These are phyloP conservation scores for Pleurostoma richardsiae DNA, from an alignment of 2,329 filamentous ascomycete genomes.

Conservation along the genomic window DNA sequence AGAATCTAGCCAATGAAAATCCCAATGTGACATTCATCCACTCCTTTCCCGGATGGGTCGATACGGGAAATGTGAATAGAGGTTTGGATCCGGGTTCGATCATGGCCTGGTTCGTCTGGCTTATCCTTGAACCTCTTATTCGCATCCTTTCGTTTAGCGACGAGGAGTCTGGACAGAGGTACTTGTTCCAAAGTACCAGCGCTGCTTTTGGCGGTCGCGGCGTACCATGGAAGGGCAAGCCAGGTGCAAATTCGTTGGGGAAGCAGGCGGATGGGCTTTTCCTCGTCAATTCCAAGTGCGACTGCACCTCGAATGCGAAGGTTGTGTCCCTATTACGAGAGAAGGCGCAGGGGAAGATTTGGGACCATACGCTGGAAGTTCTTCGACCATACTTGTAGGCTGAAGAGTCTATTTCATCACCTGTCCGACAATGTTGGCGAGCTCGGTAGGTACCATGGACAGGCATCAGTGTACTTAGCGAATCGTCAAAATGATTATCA, in stretches of 20 bases:
- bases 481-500: too few species aligned
- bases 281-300: slow-evolving; percentile 18
- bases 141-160: slow-evolving; percentile 17
- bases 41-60: slow-evolving; percentile 26
- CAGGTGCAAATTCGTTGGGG: slow-evolving; percentile 20
- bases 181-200: slow-evolving; percentile 28
- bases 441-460: too few species aligned
- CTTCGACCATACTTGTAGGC: slow-evolving; percentile 8
- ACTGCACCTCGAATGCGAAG: slow-evolving; percentile 18
- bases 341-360: slow-evolving; percentile 16
- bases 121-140: slow-evolving; percentile 25
- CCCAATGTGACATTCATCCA: slow-evolving; percentile 26
- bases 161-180: slow-evolving; percentile 25
- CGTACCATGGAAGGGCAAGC: slow-evolving; percentile 21
- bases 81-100: slow-evolving; percentile 17
- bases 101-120: slow-evolving; percentile 21
- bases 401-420: not conserved
- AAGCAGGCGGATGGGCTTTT: slow-evolving; percentile 16
- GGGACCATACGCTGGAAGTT: slow-evolving; percentile 18
- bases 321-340: slow-evolving; percentile 15
- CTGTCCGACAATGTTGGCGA: too few species aligned
- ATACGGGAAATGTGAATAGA: slow-evolving; percentile 25
- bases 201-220: slow-evolving; percentile 27
- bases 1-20: slow-evolving; percentile 24
- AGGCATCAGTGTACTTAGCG: too few species aligned